phyloP scores from a whole-genome alignment of 2,329 filamentous ascomycete genomes.

The Exophiala xenobiotica region DNA sequence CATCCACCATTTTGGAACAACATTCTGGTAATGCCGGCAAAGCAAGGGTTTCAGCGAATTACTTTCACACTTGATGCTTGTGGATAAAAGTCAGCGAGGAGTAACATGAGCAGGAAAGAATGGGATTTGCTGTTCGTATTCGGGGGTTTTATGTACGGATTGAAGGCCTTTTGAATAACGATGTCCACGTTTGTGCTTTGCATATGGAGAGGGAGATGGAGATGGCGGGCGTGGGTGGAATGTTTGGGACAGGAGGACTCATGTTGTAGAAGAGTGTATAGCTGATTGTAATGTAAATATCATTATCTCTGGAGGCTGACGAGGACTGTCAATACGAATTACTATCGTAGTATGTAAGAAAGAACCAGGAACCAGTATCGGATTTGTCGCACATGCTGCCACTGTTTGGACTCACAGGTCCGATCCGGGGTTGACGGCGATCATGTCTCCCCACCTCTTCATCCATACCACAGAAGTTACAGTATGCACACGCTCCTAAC shows the following conservation, averaged over 20 bases:
- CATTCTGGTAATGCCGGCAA: conserved; percentile 24
- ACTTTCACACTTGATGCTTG: background rate
- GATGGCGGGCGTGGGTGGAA: background rate
- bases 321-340: too few relatives aligned
- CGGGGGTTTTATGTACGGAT: background rate
- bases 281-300: background rate
- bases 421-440: background rate
- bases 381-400: too few relatives aligned
- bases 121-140: background rate
- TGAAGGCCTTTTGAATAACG: conserved; percentile 16
- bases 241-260: background rate
- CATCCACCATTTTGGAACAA: conserved; percentile 7
- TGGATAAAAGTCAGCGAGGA: background rate
- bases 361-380: too few relatives aligned
- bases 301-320: too few relatives aligned
- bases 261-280: background rate
- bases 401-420: background rate
- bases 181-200: conserved; percentile 15
- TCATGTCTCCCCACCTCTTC: background rate
- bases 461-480: too few relatives aligned
- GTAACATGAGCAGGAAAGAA: background rate
- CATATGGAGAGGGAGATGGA: background rate
- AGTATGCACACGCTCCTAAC: too few relatives aligned
- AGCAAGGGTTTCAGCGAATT: too few relatives aligned
- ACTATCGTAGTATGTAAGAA: too few relatives aligned